These are phyloP conservation scores for Fomitopsis palustris DNA, from an alignment of 1,284 basidiomycete genomes.

Conservation along the genomic window DNA sequence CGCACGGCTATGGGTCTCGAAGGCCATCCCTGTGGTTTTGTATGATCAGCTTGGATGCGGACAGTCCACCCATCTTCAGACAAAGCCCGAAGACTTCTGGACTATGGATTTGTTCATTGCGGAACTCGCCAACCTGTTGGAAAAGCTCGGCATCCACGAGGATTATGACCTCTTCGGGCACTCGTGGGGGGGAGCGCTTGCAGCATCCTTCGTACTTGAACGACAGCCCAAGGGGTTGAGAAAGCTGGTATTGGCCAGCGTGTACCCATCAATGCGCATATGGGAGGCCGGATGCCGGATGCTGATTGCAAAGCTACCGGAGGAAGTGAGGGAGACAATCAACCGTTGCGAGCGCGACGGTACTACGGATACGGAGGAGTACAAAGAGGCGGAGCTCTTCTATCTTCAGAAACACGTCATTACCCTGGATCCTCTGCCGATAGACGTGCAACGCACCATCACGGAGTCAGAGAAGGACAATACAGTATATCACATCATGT, in stretches of 20 bases:
- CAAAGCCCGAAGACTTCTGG: conserved; percentile 29
- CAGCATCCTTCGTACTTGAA: conserved; percentile 13
- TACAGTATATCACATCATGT: neutral
- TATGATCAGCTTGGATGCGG: conserved; percentile 36
- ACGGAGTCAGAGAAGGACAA: neutral
- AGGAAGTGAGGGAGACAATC: neutral
- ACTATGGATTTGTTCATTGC: conserved; percentile 29
- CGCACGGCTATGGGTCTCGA: conserved; percentile 16
- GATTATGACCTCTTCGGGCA: conserved; percentile 30
- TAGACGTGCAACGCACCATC: neutral
- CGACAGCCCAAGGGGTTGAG: neutral
- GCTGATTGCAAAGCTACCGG: neutral
- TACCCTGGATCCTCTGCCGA: neutral
- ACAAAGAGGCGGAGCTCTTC: neutral
- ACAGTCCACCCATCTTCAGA: conserved; percentile 26
- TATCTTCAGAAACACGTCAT: neutral
- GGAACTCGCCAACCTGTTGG: conserved; percentile 30
- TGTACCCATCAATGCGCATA: neutral
- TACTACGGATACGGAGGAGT: neutral
- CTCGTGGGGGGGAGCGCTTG: conserved; percentile 34
- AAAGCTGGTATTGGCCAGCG: neutral
- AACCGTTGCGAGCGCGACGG: neutral
- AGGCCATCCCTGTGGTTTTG: conserved; percentile 27
- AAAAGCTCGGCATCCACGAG: conserved; percentile 23
- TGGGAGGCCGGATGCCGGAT: neutral